Base-by-base conservation (phyloP, 768 basidiomycete genomes). In the Mycena vulgaris region DNA sequence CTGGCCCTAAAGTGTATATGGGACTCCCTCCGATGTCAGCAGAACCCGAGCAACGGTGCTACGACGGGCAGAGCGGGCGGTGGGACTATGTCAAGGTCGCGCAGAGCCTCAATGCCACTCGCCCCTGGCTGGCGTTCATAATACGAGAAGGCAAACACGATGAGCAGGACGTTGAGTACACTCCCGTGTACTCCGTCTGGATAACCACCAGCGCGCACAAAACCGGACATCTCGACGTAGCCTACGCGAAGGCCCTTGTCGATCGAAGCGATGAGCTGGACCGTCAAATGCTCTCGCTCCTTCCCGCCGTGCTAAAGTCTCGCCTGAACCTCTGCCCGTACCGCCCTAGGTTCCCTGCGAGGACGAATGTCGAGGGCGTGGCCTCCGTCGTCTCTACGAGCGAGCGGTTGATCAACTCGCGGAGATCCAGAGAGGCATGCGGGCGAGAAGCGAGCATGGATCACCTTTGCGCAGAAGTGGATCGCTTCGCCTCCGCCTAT, bases 31-130 rank as follows among this genome's bases (percentile, higher is more conserved):
- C 28, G 1, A 19, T 39, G 2, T 21, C 59, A 1, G 14, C 21
- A 7, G 59, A 60, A 1, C 10, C 30, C 5, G 10, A 14, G 60
- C 47, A 70, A 37, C 39, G 53, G 5, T 31, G 69, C 3, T 66
- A 48, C 53, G 69, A 74, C 21, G 71, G 75, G 1, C 73, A 71
- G n/a, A 27, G 63, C 0, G 74, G 74, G 19, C 58, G 53, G 2
- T 74, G 69, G 28, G 74, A 76, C 35, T 70, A 48, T 13, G 66
- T 68, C 7, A 28, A 48, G 31, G 59, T 60, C 6, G 28, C 59
- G 11, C 59, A 60, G 17, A n/a, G 11, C 7, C 48, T 47, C 42
- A 27, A 25, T 11, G 27, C 27, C 21, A 1, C 5, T 11, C 42
- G 59, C 5, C 59, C 59, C 13, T 60, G 59, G 59, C 42, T 60